Evolutionary conservation across 139 green algal species (phyloP).

Genomic region (Spirogloea muscicola): DNA sequence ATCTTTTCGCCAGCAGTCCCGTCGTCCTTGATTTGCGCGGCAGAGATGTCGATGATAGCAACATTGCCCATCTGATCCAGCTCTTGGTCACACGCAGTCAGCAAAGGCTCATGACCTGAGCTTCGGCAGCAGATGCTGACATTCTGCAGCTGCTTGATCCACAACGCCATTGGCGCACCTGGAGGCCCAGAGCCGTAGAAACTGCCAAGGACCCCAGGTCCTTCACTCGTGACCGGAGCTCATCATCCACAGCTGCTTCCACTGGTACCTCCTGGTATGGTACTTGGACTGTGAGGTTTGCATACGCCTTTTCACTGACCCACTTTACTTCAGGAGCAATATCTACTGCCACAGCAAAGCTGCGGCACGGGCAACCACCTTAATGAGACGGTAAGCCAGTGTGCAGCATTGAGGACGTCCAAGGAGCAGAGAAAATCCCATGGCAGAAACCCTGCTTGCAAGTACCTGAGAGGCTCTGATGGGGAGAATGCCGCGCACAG

Average conservation of each 20-base stretch:
- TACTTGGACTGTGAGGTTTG: not conserved
- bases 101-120: not conserved
- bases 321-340: conserved; percentile 25
- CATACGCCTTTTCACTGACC: conserved; percentile 21
- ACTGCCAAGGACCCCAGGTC: conserved; percentile 14
- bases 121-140: too few species aligned
- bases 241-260: conserved; percentile 15
- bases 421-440: too few species aligned
- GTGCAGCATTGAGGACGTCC: too few species aligned
- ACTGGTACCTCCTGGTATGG: conserved; percentile 2
- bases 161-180: too few species aligned
- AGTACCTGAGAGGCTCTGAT: not conserved
- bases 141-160: too few species aligned
- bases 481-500: conserved; percentile 8
- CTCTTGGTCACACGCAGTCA: not conserved
- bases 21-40: conserved; percentile 11
- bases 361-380: too few species aligned
- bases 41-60: conserved; percentile 33
- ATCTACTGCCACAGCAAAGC: conserved; percentile 23
- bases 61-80: conserved; percentile 33
- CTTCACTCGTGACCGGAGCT: conserved; percentile 23
- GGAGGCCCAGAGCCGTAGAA: too few species aligned
- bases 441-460: too few species aligned
- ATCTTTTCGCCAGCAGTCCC: conserved; percentile 30
- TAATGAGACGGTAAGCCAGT: too few species aligned